Base-by-base conservation (phyloP, 2,329 filamentous ascomycete species). In the Aspergillus felis region DNA sequence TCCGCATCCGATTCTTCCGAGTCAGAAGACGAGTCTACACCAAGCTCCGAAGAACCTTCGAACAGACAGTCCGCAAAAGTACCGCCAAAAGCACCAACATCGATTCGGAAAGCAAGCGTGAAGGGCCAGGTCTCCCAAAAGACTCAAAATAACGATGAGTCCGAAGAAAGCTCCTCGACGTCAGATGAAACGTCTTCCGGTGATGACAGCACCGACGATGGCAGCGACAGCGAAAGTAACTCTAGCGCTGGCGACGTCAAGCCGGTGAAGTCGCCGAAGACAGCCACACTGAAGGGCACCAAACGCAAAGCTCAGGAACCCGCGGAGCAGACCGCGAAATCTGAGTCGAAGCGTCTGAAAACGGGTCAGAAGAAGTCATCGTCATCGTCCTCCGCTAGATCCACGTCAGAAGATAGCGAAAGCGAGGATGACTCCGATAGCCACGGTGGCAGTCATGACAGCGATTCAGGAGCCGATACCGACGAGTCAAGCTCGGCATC, bases 211-310 rank as follows among this genome's bases (percentile, higher is more conserved):
- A 53, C 53, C 38, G 53, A 51, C 17, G 53, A 54, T n/a, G 62
- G 62, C 12, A 41, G 27, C 22, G 62, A 60, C 14, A 52, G 63
- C n/a, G 59, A 54, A 28, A 50, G 58, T 61, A 44, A 57, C 51
- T 32, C 51, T 57, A 9, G 50, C 44, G 35, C 51, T 48, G n/a
- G 62, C 12, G 44, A 14, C 12, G 24, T n/a, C 22, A 24, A n/a
- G 24, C 24, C 44, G 5, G 14, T 24, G 20, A 3, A 47, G 12
- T 27, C 44, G 12, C 44, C 10, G 20, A 47, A 47, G 44, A 7
- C 22, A 27, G 44, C 44, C 6, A 10, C 44, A 5, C 12, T 24
- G 12, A 12, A 47, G 14, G 44, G 12, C 44, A 14, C 44, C 44
- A 47, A 47, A 47, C 44, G 44, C 12, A 47, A 47, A 27, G 22